Base-by-base conservation (phyloP, 306 rosid genomes). In the Prunus mongolica region DNA sequence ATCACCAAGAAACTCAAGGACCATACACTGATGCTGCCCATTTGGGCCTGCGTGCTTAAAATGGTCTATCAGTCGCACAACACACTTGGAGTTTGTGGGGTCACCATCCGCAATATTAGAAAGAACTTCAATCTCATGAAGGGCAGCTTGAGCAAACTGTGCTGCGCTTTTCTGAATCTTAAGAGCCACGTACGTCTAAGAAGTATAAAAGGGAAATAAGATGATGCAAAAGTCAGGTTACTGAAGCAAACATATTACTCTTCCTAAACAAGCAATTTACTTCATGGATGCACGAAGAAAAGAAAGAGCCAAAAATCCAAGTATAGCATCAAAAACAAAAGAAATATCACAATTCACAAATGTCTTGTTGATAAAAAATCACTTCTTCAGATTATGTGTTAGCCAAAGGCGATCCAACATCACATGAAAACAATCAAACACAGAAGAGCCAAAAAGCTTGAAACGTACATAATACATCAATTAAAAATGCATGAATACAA, bases 81-180 rank as follows among this genome's bases (percentile, higher is more conserved):
- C 89, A 81, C 68, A 94, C 90, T 89, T 90, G 20, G 96, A 90
- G 83, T 89, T 87, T 28, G 87, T 69, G 8, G 94, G 96, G 55
- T 91, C 89, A 15, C 93, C 82, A 15, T 87, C 78, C 6, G 97
- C 84, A 82, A 94, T 81, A 52, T 83, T 77, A 8, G 96, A 90
- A 86, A 94, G 98, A 78, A 94, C 69, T 65, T 87, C 81, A 3
- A 94, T 91, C 91, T 94, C 98, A 67, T 94, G 98, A 78, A 90
- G 91, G 72, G 98, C 98, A 56, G 98, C 94, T 84, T 91, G 87
- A 86, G 88, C 88, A 90, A 94, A 94, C 45, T 90, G 93, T 5
- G 98, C 88, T 1, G 97, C 97, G 73, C 98, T 94, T 87, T 94
- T 94, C 89, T 94, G 98, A 84, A 94, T 94, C 89, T 94, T 94